Evolutionary conservation across 2,329 filamentous ascomycete species (phyloP).

Genomic region (Aspergillus sp.): DNA sequence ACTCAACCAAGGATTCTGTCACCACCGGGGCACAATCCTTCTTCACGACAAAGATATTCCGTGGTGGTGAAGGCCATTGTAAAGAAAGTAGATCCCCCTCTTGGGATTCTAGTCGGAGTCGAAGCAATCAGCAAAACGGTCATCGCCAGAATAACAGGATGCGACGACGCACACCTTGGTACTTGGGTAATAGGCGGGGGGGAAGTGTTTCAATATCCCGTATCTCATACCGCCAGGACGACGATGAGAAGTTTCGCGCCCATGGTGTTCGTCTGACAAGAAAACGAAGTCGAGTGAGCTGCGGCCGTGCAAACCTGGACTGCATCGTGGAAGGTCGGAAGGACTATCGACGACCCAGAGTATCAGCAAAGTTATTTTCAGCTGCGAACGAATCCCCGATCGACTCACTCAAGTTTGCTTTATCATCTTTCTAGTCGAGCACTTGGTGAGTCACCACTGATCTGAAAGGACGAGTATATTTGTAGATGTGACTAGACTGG

Average conservation of each 20-base stretch:
- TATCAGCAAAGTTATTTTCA: too few species aligned
- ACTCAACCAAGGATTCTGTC: conserved; percentile 57
- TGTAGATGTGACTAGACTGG: not conserved
- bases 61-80: conserved; percentile 66
- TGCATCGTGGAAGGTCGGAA: conserved; percentile 18
- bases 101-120: conserved; percentile 48
- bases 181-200: conserved; percentile 59
- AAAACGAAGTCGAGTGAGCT: conserved; percentile 8
- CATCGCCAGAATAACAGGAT: not conserved
- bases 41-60: conserved; percentile 67
- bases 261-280: conserved; percentile 4
- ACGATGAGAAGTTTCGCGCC: conserved; percentile 43
- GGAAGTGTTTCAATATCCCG: conserved; percentile 45
- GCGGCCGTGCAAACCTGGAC: conserved; percentile 14
- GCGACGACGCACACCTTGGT: conserved; percentile 54
- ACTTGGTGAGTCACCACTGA: not conserved
- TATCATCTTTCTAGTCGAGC: not conserved
- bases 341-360: not conserved
- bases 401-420: not conserved
- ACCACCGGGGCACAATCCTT: conserved; percentile 60
- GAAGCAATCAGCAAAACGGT: not conserved
- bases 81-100: conserved; percentile 63
- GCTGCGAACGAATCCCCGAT: not conserved
- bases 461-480: not conserved
- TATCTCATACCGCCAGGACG: conserved; percentile 41